Base-by-base conservation (phyloP, 768 basidiomycete genomes). In the Lactarius vividus region DNA sequence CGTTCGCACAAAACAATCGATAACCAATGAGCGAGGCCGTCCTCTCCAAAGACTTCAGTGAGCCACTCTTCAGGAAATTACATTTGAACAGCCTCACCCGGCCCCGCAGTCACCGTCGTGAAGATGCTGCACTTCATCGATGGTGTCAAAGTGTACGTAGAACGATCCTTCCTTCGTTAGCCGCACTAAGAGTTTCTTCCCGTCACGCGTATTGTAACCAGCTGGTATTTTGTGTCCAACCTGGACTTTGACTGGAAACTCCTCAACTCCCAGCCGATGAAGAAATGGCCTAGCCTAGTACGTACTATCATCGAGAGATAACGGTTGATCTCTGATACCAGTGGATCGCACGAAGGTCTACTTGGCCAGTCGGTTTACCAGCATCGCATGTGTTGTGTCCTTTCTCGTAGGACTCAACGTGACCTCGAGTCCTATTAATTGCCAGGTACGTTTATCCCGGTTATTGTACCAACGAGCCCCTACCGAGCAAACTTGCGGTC, bases 231-330 rank as follows among this genome's bases (percentile, higher is more conserved):
- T 42, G 7, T 65, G 31, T 15, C 59, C 9, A 65, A 65, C 42
- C 33, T 65, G 64, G 64, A 56, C n/a, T 65, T 65, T 29, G 64
- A 65, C 59, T 65, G 64, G 64, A 61, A 3, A 31, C 54, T 65
- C 42, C 23, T 65, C 42, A 10, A 8, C 35, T 35, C 53, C 33
- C 46, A 35, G 28, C 42, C 33, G 0, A 18, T 20, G 7, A 8
- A 20, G 33, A 39, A n/a, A 49, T 61, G 53, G 59, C 59, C 64
- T 0, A 29, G 59, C 42, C 6, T 61, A 20, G 64, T 65, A 28
- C 20, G 64, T 61, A 1, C 33, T 18, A 29, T 26, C 52, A 15
- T 40, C 29, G 7, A 55, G 7, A 62, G 11, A 42, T 2, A n/a
- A 31, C 11, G n/a, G 62, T 13, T 29, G 28, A 0, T 3, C 33